These are phyloP conservation scores for Plasmodium ovale DNA, from an alignment of 169 alveolate genomes.

Conservation along the genomic window DNA sequence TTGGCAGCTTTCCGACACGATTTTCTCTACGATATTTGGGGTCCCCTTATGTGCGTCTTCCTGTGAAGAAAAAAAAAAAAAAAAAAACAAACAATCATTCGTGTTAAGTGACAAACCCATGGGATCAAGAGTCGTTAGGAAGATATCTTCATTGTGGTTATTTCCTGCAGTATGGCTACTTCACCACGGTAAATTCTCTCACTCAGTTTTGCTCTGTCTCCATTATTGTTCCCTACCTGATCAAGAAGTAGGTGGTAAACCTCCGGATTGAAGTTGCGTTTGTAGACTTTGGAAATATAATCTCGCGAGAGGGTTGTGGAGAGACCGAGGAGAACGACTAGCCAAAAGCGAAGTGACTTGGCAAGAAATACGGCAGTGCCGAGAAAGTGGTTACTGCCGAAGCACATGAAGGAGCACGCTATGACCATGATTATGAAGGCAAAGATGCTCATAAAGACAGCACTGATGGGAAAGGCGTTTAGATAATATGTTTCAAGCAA, in stretches of 20 bases:
- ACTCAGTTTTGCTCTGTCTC: background rate
- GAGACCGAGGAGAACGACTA: slow-evolving; percentile 47
- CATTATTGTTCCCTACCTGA: slow-evolving; percentile 2
- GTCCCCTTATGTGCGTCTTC: slow-evolving; percentile 21
- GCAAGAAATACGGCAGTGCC: slow-evolving; percentile 37
- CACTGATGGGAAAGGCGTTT: slow-evolving; percentile 76
- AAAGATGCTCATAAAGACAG: slow-evolving; percentile 78
- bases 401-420: slow-evolving; percentile 55
- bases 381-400: slow-evolving; percentile 49
- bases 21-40: background rate
- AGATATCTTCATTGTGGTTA: background rate
- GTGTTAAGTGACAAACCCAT: too few relatives aligned
- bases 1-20: background rate
- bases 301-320: slow-evolving; percentile 51
- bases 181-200: background rate
- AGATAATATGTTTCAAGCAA: slow-evolving; percentile 84
- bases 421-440: slow-evolving; percentile 57
- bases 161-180: background rate
- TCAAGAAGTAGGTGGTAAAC: slow-evolving; percentile 60
- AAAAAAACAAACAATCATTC: background rate
- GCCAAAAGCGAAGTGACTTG: slow-evolving; percentile 69
- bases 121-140: too few relatives aligned
- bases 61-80: background rate
- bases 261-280: slow-evolving; percentile 68
- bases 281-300: slow-evolving; percentile 53